Evolutionary conservation across 2,329 filamentous ascomycete genomes (phyloP), one percentile per base, ranked within the genome.

Genomic region (Colletotrichum tabaci): DNA sequence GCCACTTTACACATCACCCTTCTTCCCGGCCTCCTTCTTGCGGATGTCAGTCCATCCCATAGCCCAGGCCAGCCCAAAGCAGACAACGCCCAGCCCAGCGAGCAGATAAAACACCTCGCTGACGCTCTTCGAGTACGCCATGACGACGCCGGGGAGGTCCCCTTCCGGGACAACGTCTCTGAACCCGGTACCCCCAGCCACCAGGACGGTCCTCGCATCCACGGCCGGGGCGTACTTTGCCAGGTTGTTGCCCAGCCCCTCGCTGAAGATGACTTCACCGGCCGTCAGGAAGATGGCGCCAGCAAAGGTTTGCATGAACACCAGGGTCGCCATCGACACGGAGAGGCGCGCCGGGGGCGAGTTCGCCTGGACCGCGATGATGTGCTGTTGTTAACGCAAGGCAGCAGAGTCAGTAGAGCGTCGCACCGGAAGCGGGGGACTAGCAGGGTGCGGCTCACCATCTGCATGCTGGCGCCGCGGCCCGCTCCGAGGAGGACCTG

Each of bases 11-110:
- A 53, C 64, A 2, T 67, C 57, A 0, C 52, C 57, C 5, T 67
- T 67, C 30, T 66, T 70, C 47, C 9, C 53, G 1, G 12, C 5
- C 56, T 74, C 66, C 74, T 80, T 81, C 74, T 83, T 82, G 44
- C 84, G 81, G 46, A 87, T 79, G 73, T 84, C 83, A 13, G 81
- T 81, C 80, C 84, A 87, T 0, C 86, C 86, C 75, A 87, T 81
- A 0, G 84, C 86, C 74, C 82, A 84, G 0, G 79, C 76, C 1
- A 80, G 76, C 0, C 83, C 30, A 26, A 86, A 81, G 46, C 76
- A 74, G 2, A 62, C 72, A 13, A 72, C 77, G 2, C 78, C 77
- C n/a, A 80, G 62, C 0, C 77, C 82, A 1, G 80, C 77, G 6
- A 79, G 77, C 26, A 77, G 74, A 46, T 79, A 77, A 58, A 81